These are phyloP conservation scores for Teratosphaeria pseudoeucalypti DNA, from an alignment of 2,329 filamentous ascomycete species.

Conservation along the genomic window DNA sequence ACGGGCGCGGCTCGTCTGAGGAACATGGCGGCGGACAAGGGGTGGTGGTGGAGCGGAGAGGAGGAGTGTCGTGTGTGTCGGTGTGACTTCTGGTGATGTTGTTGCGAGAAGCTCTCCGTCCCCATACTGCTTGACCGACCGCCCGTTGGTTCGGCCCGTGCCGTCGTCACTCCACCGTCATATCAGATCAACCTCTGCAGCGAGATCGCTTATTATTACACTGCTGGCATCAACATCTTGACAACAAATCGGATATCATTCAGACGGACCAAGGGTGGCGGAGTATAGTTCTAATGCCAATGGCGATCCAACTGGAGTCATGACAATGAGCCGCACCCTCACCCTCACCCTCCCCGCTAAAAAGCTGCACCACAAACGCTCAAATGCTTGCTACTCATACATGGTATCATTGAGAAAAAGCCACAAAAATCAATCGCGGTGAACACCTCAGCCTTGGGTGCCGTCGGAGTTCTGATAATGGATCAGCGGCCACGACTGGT, in stretches of 20 bases:
- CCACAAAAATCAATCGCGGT: neutral
- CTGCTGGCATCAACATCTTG: neutral
- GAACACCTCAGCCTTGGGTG: neutral
- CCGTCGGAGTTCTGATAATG: conserved; percentile 8
- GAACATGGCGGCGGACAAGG: conserved; percentile 24
- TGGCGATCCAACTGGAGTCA: no score
- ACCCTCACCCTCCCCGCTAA: neutral
- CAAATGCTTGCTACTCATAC: neutral
- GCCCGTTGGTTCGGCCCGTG: neutral
- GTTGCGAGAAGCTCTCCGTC: neutral
- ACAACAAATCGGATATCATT: no score
- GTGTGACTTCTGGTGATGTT: neutral
- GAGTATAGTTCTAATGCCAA: no score
- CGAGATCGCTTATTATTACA: neutral
- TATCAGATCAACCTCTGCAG: neutral
- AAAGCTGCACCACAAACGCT: neutral
- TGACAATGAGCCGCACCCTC: no score
- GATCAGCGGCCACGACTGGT: conserved; percentile 17
- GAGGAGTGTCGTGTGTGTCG: neutral
- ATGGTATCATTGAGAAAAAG: neutral
- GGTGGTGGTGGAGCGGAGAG: neutral
- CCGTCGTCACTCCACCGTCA: neutral
- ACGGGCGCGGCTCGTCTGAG: conserved; percentile 41
- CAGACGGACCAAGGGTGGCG: no score
- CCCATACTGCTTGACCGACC: neutral